Conservation (phyloP, 2,329 filamentous ascomycete genomes). For the Albifimbria verrucaria region DNA sequence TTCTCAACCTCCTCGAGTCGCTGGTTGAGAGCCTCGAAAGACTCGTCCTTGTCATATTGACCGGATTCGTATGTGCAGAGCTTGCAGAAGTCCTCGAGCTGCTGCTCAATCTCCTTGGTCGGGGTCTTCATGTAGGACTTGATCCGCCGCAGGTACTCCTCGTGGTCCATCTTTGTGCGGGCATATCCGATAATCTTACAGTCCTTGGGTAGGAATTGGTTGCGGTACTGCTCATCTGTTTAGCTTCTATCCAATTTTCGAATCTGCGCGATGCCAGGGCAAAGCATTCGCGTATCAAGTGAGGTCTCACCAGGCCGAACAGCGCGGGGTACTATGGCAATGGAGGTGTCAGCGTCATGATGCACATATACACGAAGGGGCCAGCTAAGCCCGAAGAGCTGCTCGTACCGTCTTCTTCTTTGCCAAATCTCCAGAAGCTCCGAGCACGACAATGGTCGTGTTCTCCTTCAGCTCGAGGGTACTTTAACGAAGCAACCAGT, state of each 20-base stretch:
- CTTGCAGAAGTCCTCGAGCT: constrained; percentile 83
- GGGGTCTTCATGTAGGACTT: constrained; percentile 99
- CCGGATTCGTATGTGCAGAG: constrained; percentile 94
- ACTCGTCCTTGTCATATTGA: constrained; percentile 96
- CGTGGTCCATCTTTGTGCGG: constrained; percentile 97
- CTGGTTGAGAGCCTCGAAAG: constrained; percentile 80
- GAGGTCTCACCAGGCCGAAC: constrained; percentile 82
- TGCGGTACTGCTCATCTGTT: constrained; percentile 70
- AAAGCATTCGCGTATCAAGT: not conserved
- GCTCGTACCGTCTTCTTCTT: constrained; percentile 96
- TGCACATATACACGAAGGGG: constrained; percentile 9
- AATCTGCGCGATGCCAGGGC: not conserved
- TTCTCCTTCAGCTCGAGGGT: constrained; percentile 97
- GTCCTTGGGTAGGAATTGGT: constrained; percentile 97
- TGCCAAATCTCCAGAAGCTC: constrained; percentile 93
- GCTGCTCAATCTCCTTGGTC: constrained; percentile 94
- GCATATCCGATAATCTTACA: constrained; percentile 98
- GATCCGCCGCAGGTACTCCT: constrained; percentile 90
- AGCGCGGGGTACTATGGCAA: constrained; percentile 80
- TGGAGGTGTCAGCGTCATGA: constrained; percentile 17
- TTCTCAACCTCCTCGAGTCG: constrained; percentile 85
- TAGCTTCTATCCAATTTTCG: not conserved
- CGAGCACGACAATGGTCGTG: constrained; percentile 93
- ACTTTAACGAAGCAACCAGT: constrained; percentile 15
- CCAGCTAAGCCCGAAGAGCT: constrained; percentile 10